Percentiles rank a stretch among this genome's conserved stretches.
These are phyloP conservation scores for Volvariella volvacea DNA, from an alignment of 1,284 basidiomycete species.

Conservation along the genomic window DNA sequence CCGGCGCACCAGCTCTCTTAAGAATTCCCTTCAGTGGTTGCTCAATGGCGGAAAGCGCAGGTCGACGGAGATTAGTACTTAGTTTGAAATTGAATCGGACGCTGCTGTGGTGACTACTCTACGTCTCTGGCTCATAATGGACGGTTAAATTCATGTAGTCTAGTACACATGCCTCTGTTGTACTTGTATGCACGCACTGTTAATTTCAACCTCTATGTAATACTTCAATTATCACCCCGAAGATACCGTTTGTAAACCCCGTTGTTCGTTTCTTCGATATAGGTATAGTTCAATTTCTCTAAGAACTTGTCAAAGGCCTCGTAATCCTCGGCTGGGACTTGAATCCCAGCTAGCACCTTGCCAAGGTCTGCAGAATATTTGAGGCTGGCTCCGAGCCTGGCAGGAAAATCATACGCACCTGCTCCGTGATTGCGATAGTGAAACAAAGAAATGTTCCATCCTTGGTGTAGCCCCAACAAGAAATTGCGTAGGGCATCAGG, in stretches of 20 bases:
- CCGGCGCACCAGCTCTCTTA: slow-evolving; percentile 16
- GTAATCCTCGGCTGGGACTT: slow-evolving; percentile 71
- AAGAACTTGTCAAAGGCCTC: slow-evolving; percentile 72
- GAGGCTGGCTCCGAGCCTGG: slow-evolving; percentile 7
- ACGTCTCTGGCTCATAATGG: no score
- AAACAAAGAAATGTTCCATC: slow-evolving; percentile 96
- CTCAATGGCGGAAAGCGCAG: slow-evolving; percentile 16
- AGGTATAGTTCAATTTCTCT: slow-evolving; percentile 76
- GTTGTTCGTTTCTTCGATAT: slow-evolving; percentile 92
- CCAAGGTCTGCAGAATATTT: slow-evolving; percentile 62
- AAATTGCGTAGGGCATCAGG: slow-evolving; percentile 91
- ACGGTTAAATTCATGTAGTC: no score
- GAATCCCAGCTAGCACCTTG: slow-evolving; percentile 89
- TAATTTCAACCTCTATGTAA: no score
- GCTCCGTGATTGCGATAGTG: slow-evolving; percentile 98
- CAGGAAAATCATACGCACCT: slow-evolving; percentile 44
- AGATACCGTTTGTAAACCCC: slow-evolving; percentile 74
- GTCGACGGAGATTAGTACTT: slow-evolving; percentile 12
- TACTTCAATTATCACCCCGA: slow-evolving; percentile 15
- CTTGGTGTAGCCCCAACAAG: slow-evolving; percentile 71
- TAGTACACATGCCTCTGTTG: no score
- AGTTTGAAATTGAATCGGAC: no score
- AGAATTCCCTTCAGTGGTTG: slow-evolving; percentile 18
- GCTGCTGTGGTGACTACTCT: no score
- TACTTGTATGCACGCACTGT: no score